Evolutionary conservation across 495 filamentous ascomycete genomes (phyloP), one percentile per base, ranked within the genome.

Genomic region (Staphylotrichum tortipilum): DNA sequence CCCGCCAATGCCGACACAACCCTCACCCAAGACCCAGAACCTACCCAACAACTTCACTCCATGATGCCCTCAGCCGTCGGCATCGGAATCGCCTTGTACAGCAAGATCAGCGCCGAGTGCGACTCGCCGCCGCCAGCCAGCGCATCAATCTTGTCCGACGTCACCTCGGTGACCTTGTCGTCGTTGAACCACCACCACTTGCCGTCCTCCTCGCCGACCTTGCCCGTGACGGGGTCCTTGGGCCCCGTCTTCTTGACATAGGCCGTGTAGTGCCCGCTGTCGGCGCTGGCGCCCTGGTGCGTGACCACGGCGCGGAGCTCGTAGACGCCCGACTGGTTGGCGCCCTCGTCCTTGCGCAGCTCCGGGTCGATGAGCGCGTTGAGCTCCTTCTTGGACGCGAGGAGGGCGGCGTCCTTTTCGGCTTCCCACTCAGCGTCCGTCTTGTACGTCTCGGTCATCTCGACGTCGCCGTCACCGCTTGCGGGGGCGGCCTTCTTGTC

Each of bases 131-230:
- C 92, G 53, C 92, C 92, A 44, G 88, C 77, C 52, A 98, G 76
- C 6, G 84, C 82, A 60, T 91, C 84, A 55, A 98, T 94, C 72
- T 92, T 94, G 57, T 95, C 89, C 8, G 78, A 69, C 3, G 90
- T 83, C 23, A 98, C 92, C 68, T 97, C 94, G 33, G 85, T 80
- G 10, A 98, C 94, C 66, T 91, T 94, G 60, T 98, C 94, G 59
- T 98, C 92, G 63, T 98, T 95, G 76, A 98, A 98, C 89, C 92
- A 97, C 89, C 92, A 98, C 92, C 92, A 98, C 56, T 91, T 95
- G 47, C 83, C 89, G 54, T 95, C 89, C 48, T 90, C 84, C 54
- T 83, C 81, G 49, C 79, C 80, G 56, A 81, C 69, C 73, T 86
- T 86, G 51, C 81, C 83, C 4, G 81, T 80, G 47, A 75, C 76